phyloP scores from a whole-genome alignment of 108 stramenopile genomes.

The Fragilaria radians region DNA sequence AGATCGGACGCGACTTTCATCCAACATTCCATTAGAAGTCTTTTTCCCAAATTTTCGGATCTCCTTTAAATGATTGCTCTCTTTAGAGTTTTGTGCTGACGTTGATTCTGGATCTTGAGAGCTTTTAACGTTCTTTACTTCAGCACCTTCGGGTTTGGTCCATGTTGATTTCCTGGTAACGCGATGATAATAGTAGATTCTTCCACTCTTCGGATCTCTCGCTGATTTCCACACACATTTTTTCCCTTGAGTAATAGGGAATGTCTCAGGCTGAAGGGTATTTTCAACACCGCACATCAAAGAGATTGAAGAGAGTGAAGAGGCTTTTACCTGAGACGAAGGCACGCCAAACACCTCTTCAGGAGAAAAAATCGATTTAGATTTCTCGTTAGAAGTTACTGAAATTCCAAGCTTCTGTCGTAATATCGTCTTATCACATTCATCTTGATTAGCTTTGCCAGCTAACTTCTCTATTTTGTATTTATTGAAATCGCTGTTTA shows the following conservation, averaged over 20 bases:
- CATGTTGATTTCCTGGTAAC: constrained; percentile 63
- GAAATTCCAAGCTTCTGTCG: neutral
- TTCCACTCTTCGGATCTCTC: constrained; percentile 42
- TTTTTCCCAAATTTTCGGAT: neutral
- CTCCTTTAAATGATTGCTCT: constrained; percentile 19
- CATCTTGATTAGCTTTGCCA: neutral
- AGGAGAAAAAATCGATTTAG: neutral
- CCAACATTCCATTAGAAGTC: constrained; percentile 9
- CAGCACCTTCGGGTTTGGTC: constrained; percentile 50
- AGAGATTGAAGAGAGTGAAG: neutral
- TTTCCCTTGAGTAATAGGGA: neutral
- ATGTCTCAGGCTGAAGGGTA: neutral
- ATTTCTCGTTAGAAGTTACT: neutral
- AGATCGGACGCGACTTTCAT: constrained; percentile 12
- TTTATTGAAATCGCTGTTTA: neutral
- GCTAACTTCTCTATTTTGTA: neutral
- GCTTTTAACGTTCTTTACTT: constrained; percentile 6
- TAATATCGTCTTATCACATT: neutral
- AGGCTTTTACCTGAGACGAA: neutral
- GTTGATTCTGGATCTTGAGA: constrained; percentile 8
- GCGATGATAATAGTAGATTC: constrained; percentile 64
- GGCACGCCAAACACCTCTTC: neutral
- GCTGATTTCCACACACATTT: constrained; percentile 37
- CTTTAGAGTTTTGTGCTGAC: constrained; percentile 11
- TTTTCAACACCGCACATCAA: no score